Evolutionary conservation across 768 basidiomycete genomes (phyloP), one percentile per base, ranked within the genome.

Genomic region (Fomitopsis serialis): DNA sequence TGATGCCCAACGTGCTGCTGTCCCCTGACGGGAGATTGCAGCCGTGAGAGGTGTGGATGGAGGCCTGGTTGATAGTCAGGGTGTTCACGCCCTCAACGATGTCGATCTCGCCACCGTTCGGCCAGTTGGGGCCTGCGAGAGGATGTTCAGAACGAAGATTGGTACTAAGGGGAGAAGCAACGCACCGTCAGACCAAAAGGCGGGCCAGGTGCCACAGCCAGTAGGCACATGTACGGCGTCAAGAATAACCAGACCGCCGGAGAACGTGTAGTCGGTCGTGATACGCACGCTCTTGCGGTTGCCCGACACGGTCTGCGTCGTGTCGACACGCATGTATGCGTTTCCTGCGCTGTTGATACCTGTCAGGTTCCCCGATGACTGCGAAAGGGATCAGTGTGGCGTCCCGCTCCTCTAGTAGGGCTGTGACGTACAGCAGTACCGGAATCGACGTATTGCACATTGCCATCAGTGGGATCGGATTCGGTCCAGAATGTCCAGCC

Each of bases 221-320:
- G 84, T 84, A 8, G 92, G 92, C 86, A 94, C 92, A 66, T 96
- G 92, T 23, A 83, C 76, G 23, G 90, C 80, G 68, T 95, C 92
- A 76, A 94, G 77, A 44, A 94, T 74, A 56, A 93, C 75, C 34
- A 97, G 74, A 35, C 78, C 85, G 8, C 81, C 81, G 32, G 78
- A 87, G 62, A 80, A 87, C 2, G 72, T 68, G 48, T 72, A 66
- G 25, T 82, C 65, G 0, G 86, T 82, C 45, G 81, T 83, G 59
- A 98, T 87, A 57, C 94, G 84, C 36, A 96, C 78, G 58, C 87
- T 86, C 67, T 82, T 77, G 55, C 94, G 81, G 50, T 78, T 86
- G 37, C 66, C 78, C n/a, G 77, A 42, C 29, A 94, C 86, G 17
- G 70, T 77, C 10, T 81, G 76, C 4, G 92, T 95, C 6, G 89